A percentile compares a stretch with the other conserved stretches of the same genome.
Conservation (phyloP, 108 stramenopile genomes). For the Bacterosira constricta region DNA sequence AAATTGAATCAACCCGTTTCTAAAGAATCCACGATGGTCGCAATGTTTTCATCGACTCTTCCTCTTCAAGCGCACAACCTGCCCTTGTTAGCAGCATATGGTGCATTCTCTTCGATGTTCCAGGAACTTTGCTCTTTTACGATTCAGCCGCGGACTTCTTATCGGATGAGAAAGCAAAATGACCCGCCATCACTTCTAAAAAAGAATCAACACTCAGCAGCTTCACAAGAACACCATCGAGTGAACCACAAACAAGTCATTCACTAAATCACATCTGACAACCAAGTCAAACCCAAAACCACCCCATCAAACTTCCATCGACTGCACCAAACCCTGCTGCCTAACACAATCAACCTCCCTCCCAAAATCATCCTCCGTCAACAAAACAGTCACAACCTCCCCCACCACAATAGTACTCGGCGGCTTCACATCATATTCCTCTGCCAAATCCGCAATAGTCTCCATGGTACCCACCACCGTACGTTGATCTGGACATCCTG, state of each 20-base stretch:
- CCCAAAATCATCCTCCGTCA: constrained; percentile 54
- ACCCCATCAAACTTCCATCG: background rate
- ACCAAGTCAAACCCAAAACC: background rate
- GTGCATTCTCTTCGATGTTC: too few species aligned
- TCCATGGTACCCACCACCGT: constrained; percentile 79
- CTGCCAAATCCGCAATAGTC: constrained; percentile 83
- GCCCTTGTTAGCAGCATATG: too few species aligned
- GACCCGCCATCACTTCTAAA: too few species aligned
- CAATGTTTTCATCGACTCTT: too few species aligned
- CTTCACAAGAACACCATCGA: background rate
- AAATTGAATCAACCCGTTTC: too few species aligned
- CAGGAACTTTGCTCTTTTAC: too few species aligned
- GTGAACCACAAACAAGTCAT: background rate
- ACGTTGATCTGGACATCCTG: constrained; percentile 84
- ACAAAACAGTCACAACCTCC: constrained; percentile 77
- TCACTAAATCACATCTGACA: background rate
- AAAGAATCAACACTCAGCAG: too few species aligned
- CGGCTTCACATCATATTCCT: constrained; percentile 68
- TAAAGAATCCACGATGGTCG: too few species aligned
- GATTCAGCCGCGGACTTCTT: too few species aligned
- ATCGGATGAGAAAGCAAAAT: background rate
- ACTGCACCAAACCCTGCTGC: background rate
- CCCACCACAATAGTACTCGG: constrained; percentile 91
- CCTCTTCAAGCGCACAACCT: too few species aligned
- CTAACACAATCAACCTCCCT: background rate